Percentiles rank a stretch among this genome's conserved stretches.
These are phyloP conservation scores for Fusarium abutilonis DNA, from an alignment of 2,329 filamentous ascomycete genomes.

Conservation along the genomic window DNA sequence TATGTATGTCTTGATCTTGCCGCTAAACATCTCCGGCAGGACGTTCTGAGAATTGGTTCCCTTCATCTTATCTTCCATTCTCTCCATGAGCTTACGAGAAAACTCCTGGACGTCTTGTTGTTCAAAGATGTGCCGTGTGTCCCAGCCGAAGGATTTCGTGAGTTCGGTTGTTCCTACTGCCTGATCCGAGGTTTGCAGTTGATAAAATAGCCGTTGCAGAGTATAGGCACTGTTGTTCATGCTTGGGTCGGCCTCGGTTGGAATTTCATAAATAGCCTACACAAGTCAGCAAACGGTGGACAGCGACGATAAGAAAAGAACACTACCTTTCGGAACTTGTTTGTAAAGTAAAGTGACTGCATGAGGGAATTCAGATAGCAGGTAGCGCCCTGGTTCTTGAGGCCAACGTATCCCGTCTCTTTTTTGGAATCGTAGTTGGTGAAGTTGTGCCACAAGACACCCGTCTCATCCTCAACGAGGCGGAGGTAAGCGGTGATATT, in stretches of 20 bases:
- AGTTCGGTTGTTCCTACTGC: conserved; percentile 93
- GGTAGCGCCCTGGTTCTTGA: conserved; percentile 96
- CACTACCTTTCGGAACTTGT: conserved; percentile 87
- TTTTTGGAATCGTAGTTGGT: conserved; percentile 98
- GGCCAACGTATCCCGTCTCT: conserved; percentile 94
- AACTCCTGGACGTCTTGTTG: conserved; percentile 98
- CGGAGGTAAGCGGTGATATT: conserved; percentile 86
- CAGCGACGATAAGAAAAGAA: background rate
- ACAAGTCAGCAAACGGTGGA: conserved; percentile 23
- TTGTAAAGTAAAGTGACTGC: conserved; percentile 87
- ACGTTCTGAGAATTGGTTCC: conserved; percentile 91
- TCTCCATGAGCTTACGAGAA: conserved; percentile 96
- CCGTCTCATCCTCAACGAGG: conserved; percentile 86
- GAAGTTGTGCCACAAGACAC: conserved; percentile 91
- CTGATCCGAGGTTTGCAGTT: conserved; percentile 83
- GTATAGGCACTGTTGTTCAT: conserved; percentile 91
- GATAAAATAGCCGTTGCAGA: conserved; percentile 92
- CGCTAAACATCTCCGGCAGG: conserved; percentile 89
- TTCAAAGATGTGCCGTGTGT: conserved; percentile 96
- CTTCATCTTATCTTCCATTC: conserved; percentile 98
- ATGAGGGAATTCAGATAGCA: conserved; percentile 88
- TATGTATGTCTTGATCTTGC: conserved; percentile 98
- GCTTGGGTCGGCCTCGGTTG: conserved; percentile 84
- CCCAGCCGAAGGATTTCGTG: conserved; percentile 97
- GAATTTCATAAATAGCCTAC: conserved; percentile 95